Conservation (phyloP, 1,139 yeast genomes). For the Wickerhamiella pararugosa region DNA sequence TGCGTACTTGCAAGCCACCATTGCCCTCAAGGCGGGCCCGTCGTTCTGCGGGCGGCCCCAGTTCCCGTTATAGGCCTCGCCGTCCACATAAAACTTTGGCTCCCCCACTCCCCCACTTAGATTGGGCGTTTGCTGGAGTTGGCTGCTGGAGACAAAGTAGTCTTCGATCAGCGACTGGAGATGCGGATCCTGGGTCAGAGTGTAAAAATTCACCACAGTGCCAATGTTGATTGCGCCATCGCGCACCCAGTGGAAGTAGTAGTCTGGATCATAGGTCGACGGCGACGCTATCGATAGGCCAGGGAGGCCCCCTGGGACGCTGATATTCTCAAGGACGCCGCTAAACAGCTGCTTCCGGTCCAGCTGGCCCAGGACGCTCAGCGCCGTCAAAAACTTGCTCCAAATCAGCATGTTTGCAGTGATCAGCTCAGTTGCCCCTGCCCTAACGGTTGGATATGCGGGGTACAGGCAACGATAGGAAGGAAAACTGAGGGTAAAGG, state of each 20-base stretch:
- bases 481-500: no score
- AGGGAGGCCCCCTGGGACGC: slow-evolving; percentile 30
- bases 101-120: slow-evolving; percentile 82
- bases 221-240: slow-evolving; percentile 76
- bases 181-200: slow-evolving; percentile 17
- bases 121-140: slow-evolving; percentile 51
- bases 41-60: slow-evolving; percentile 98
- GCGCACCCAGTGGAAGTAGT: slow-evolving; percentile 80
- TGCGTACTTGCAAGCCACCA: slow-evolving; percentile 42
- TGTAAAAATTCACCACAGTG: slow-evolving; percentile 42
- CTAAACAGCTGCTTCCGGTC: background rate
- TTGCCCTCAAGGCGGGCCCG: slow-evolving; percentile 76
- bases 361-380: background rate
- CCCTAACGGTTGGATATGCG: no score
- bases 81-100: slow-evolving; percentile 66
- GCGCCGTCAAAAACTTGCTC: background rate
- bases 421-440: no score
- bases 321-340: slow-evolving; percentile 12
- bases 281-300: slow-evolving; percentile 85
- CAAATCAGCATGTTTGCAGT: background rate
- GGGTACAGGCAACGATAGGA: no score
- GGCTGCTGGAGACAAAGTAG: slow-evolving; percentile 43
- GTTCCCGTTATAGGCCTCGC: slow-evolving; percentile 39
- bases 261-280: slow-evolving; percentile 51
- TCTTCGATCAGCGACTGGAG: slow-evolving; percentile 32